A percentile compares a stretch with the other conserved stretches of the same genome.
Evolutionary conservation across 2,329 filamentous ascomycete genomes (phyloP).

Genomic region (Fusarium begoniae): DNA sequence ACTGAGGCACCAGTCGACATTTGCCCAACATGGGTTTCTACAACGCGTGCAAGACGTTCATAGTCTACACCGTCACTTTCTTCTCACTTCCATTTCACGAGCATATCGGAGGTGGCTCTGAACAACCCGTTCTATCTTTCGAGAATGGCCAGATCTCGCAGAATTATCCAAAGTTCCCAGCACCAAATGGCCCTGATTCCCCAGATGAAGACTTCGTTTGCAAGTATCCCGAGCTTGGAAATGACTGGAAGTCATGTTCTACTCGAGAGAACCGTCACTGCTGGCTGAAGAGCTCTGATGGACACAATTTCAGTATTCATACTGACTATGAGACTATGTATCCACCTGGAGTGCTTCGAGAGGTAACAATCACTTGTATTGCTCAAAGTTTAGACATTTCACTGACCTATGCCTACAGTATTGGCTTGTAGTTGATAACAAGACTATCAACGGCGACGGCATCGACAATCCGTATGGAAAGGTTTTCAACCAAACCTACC

Average conservation of each 20-base stretch:
- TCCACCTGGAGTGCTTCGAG: background rate
- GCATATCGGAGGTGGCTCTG: background rate
- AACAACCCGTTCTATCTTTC: background rate
- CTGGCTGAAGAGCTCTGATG: conserved; percentile 1
- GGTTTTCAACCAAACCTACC: background rate
- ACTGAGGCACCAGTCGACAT: background rate
- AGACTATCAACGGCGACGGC: conserved; percentile 4
- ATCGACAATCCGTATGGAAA: background rate
- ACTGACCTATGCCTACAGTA: background rate
- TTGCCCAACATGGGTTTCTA: background rate
- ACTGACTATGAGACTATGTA: conserved; percentile 8
- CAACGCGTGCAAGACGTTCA: background rate
- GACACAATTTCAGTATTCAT: background rate
- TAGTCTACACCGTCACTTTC: background rate
- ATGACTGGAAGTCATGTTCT: conserved; percentile 1
- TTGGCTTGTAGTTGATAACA: background rate
- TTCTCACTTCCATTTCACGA: background rate
- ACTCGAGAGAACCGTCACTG: background rate
- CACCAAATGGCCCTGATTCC: conserved; percentile 1
- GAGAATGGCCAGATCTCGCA: background rate
- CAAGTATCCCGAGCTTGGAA: background rate
- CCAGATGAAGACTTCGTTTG: background rate
- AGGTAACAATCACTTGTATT: background rate
- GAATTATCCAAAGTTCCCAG: background rate
- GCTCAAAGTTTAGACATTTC: too few relatives aligned